phyloP scores from a whole-genome alignment of 176 grass and related monocot genomes.

The Ampelocalamus luodianensis region DNA sequence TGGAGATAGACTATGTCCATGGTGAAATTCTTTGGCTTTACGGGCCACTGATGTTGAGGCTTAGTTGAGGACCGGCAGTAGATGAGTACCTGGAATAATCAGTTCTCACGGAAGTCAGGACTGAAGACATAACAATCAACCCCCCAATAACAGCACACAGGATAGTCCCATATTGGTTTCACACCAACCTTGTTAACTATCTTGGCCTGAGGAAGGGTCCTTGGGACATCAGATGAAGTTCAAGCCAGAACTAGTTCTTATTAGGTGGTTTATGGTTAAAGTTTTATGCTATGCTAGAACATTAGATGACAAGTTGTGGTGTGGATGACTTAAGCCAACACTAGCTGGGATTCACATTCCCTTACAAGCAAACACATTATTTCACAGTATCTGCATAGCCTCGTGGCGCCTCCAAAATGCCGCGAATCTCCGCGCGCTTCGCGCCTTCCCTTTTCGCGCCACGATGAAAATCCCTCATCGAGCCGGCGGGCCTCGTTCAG shows the following conservation, averaged over 20 bases:
- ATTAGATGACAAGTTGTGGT: background rate
- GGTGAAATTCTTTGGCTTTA: constrained; percentile 79
- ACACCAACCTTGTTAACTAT: background rate
- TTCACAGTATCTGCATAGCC: background rate
- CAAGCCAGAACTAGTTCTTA: background rate
- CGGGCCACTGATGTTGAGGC: constrained; percentile 79
- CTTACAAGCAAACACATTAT: background rate
- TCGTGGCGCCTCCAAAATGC: too few species aligned
- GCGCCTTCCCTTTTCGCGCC: too few species aligned
- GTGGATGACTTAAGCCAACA: background rate
- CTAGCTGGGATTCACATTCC: background rate
- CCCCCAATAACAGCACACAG: constrained; percentile 3
- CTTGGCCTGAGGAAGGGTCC: background rate
- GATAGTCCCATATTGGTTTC: background rate
- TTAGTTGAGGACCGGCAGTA: constrained; percentile 86
- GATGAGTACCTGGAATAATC: constrained; percentile 74
- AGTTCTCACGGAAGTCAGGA: constrained; percentile 3
- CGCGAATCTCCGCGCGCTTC: too few species aligned
- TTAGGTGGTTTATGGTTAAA: background rate
- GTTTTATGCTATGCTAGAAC: background rate
- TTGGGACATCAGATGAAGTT: constrained; percentile 9
- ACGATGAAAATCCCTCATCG: too few species aligned
- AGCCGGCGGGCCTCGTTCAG: too few species aligned
- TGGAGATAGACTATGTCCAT: constrained; percentile 91
- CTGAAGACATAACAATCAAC: background rate